phyloP scores from a whole-genome alignment of 495 filamentous ascomycete species.

The Cercophora scortea region DNA sequence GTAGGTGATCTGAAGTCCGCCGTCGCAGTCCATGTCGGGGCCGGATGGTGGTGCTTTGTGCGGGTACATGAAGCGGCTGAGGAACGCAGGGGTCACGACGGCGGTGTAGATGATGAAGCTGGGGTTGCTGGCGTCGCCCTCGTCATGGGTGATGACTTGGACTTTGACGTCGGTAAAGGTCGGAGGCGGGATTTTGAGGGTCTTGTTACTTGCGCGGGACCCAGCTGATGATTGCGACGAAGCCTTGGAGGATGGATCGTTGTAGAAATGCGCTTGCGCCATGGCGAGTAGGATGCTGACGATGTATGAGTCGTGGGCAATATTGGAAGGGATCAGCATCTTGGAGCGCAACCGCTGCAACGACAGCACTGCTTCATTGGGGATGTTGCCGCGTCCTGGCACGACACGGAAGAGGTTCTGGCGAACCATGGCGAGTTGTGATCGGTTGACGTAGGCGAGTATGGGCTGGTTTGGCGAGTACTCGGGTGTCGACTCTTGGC shows the following conservation, averaged over 20 bases:
- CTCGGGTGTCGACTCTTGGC: constrained; percentile 6
- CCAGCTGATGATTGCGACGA: constrained; percentile 10
- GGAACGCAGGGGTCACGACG: constrained; percentile 27
- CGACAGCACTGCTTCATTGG: constrained; percentile 25
- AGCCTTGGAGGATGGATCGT: constrained; percentile 1
- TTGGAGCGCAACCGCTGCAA: constrained; percentile 31
- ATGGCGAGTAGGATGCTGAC: constrained; percentile 35
- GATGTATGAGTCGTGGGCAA: constrained; percentile 35
- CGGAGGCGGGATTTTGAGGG: constrained; percentile 5
- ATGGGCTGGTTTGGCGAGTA: constrained; percentile 21
- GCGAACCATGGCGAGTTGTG: constrained; percentile 24
- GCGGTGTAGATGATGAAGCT: constrained; percentile 37
- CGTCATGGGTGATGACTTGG: constrained; percentile 31
- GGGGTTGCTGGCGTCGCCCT: constrained; percentile 18
- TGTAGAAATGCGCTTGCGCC: constrained; percentile 38
- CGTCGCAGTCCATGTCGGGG: neutral
- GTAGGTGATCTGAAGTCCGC: constrained; percentile 25
- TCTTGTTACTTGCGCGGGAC: constrained; percentile 9
- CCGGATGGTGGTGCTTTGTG: constrained; percentile 14
- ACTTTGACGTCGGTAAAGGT: constrained; percentile 30
- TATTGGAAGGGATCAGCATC: constrained; percentile 27
- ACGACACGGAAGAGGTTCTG: constrained; percentile 24
- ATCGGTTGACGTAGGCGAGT: constrained; percentile 33
- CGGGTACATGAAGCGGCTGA: constrained; percentile 32
- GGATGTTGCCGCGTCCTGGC: constrained; percentile 14